phyloP scores from a whole-genome alignment of 2,329 filamentous ascomycete species.

The Paraconiothyrium sp. region DNA sequence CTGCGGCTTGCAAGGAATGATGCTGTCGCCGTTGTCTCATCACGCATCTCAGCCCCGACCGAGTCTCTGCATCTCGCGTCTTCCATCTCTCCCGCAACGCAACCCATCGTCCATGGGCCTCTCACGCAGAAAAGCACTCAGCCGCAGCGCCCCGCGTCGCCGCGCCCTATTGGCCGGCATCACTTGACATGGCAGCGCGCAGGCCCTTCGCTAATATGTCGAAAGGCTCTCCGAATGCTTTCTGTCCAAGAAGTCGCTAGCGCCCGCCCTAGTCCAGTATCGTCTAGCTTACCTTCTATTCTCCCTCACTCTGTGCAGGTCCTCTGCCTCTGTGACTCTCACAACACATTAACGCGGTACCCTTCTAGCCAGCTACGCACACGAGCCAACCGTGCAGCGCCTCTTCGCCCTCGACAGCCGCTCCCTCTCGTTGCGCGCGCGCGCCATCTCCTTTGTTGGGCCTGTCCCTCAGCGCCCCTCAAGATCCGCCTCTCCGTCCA shows the following conservation, averaged over 20 bases:
- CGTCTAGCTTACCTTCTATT: constrained; percentile 13
- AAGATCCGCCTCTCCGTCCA: constrained; percentile 37
- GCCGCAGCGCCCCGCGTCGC: not conserved
- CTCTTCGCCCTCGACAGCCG: constrained; percentile 24
- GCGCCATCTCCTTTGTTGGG: constrained; percentile 38
- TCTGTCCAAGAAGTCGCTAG: constrained; percentile 12
- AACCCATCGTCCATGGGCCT: constrained; percentile 23
- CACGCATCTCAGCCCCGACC: constrained; percentile 28
- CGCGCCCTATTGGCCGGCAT: constrained; percentile 1
- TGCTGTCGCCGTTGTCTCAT: constrained; percentile 32
- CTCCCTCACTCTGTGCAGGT: constrained; percentile 20
- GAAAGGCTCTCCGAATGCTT: constrained; percentile 5
- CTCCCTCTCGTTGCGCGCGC: constrained; percentile 34
- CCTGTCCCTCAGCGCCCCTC: constrained; percentile 30
- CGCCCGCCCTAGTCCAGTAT: constrained; percentile 18
- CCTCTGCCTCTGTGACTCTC: constrained; percentile 36
- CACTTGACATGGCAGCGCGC: not conserved
- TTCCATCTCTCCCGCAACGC: constrained; percentile 25
- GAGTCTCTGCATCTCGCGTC: constrained; percentile 28
- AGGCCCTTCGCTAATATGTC: constrained; percentile 4
- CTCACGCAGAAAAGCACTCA: constrained; percentile 10
- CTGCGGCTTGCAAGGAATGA: constrained; percentile 16
- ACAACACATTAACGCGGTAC: constrained; percentile 28
- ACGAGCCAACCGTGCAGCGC: constrained; percentile 27
- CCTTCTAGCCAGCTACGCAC: constrained; percentile 26